phyloP scores from a whole-genome alignment of 1,139 yeast species.

The Magnusiomyces paraingens region DNA sequence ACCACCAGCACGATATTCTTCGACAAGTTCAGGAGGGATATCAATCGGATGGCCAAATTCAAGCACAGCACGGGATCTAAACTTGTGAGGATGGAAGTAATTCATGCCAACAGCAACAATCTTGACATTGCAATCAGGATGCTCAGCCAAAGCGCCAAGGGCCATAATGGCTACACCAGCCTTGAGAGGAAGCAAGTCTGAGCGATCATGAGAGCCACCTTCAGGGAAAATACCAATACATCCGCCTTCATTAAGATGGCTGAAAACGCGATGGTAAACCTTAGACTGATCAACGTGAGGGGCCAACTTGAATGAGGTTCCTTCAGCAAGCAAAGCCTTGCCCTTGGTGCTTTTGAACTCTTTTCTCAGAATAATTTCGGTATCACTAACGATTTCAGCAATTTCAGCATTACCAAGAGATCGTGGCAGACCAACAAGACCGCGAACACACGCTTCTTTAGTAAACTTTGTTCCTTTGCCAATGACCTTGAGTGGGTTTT shows the following conservation, averaged over 20 bases:
- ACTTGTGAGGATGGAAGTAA: slow-evolving; percentile 92
- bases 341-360: slow-evolving; percentile 56
- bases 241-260: slow-evolving; percentile 69
- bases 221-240: slow-evolving; percentile 96
- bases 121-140: slow-evolving; percentile 64
- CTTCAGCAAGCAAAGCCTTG: slow-evolving; percentile 37
- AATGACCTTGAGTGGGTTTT: slow-evolving; percentile 40
- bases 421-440: slow-evolving; percentile 65
- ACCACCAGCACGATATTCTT: slow-evolving; percentile 49
- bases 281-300: slow-evolving; percentile 76
- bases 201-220: slow-evolving; percentile 94
- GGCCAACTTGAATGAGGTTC: slow-evolving; percentile 66
- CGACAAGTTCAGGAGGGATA: slow-evolving; percentile 57
- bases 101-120: slow-evolving; percentile 97
- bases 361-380: slow-evolving; percentile 60
- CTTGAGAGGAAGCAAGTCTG: slow-evolving; percentile 82
- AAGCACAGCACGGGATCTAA: slow-evolving; percentile 88
- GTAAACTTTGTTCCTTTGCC: slow-evolving; percentile 71
- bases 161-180: slow-evolving; percentile 99
- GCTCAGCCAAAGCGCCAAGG: slow-evolving; percentile 72
- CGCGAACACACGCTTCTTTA: slow-evolving; percentile 56
- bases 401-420: slow-evolving; percentile 76
- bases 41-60: slow-evolving; percentile 90
- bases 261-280: slow-evolving; percentile 76
- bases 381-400: slow-evolving; percentile 62